Evolutionary conservation across 2,329 filamentous ascomycete genomes (phyloP), one percentile per base, ranked within the genome.

Genomic region (Aureobasidium sp.): DNA sequence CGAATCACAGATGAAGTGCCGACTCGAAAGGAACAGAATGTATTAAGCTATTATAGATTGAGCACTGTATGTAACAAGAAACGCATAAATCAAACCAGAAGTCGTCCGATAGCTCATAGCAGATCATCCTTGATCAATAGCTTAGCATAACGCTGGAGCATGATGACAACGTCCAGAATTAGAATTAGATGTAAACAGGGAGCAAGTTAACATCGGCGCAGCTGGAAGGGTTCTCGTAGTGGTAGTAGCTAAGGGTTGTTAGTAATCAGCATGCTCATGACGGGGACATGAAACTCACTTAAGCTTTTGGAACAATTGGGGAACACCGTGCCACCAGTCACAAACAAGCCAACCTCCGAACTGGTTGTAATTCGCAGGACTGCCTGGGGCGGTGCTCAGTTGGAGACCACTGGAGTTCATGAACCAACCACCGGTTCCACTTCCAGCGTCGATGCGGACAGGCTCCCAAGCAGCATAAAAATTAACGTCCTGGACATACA

Each of bases 331-430:
- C 67, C 67, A 71, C 70, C 70, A 72, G 42, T 70, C 65, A 62
- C 70, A 72, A 8, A 70, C 69, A 32, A 64, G 58, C 63, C 63
- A 64, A 11, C 63, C 63, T 3, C 61, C 60, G 32, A 62, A 64
- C 3, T 15, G 4, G 32, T 59, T 54, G 5, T 16, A 11, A 3
- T 15, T 30, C 25, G 49, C 50, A n/a, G 34, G 10, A 25, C 1
- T 3, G 9, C n/a, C n/a, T 9, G 58, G 37, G 21, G 66, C 41
- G 34, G 47, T 63, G 29, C 63, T 67, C 67, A 68, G 72, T 63
- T 73, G 70, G 57, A 73, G 61, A n/a, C 71, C 71, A 4, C 67
- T 71, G 8, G 37, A 50, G 62, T 73, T 71, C 65, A 72, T 65
- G 63, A 66, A 71, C 65, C 68, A 72, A 53, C 68, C 70, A 10